phyloP scores from a whole-genome alignment of 352 stramenopile genomes.

The Phytophthora meadii region DNA sequence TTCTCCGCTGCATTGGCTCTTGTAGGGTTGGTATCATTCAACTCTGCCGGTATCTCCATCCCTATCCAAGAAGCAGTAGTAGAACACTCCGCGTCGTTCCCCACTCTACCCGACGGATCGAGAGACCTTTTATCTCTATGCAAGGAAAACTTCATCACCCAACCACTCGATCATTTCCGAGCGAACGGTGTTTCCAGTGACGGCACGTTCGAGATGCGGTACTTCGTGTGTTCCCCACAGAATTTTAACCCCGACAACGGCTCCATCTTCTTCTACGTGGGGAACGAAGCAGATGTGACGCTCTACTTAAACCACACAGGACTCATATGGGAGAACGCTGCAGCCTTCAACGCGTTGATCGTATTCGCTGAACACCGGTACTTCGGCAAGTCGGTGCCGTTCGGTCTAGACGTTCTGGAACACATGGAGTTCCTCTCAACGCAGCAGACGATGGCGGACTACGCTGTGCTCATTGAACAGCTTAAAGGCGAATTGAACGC shows the following conservation, averaged over 20 bases:
- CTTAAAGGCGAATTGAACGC: slow-evolving; percentile 49
- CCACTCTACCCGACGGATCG: slow-evolving; percentile 22
- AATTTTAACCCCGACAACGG: slow-evolving; percentile 49
- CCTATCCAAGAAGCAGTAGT: slow-evolving; percentile 2
- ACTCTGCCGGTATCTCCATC: neutral
- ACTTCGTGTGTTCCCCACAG: slow-evolving; percentile 72
- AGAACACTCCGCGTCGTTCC: slow-evolving; percentile 23
- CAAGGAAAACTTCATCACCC: slow-evolving; percentile 50
- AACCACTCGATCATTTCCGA: slow-evolving; percentile 63
- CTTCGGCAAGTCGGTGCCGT: slow-evolving; percentile 79
- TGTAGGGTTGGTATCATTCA: slow-evolving; percentile 4
- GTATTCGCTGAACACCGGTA: slow-evolving; percentile 85
- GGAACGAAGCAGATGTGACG: slow-evolving; percentile 74
- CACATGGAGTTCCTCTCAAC: slow-evolving; percentile 81
- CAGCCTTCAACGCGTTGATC: slow-evolving; percentile 64
- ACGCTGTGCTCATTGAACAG: slow-evolving; percentile 55
- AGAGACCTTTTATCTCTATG: slow-evolving; percentile 54
- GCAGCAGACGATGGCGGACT: slow-evolving; percentile 87
- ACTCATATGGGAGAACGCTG: slow-evolving; percentile 79
- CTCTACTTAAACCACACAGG: slow-evolving; percentile 75
- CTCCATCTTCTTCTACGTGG: slow-evolving; percentile 76
- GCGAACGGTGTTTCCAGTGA: slow-evolving; percentile 21
- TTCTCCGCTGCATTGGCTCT: slow-evolving; percentile 19
- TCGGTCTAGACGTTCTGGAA: slow-evolving; percentile 50
- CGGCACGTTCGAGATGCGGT: slow-evolving; percentile 59